Evolutionary conservation across 768 basidiomycete genomes (phyloP).

Genomic region (Dendrothele bispora): DNA sequence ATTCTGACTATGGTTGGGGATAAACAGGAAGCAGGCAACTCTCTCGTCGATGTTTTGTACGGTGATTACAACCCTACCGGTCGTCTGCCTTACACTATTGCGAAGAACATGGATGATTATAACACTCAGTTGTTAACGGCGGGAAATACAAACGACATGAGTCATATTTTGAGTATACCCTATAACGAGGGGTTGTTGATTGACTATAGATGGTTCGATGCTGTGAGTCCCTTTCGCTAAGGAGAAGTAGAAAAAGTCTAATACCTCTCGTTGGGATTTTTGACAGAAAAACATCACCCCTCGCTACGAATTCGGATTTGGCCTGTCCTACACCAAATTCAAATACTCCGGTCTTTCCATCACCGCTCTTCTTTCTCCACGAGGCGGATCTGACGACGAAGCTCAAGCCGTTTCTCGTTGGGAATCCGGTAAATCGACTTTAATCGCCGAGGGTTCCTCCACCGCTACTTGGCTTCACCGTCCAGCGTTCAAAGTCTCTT

Average conservation of each 20-base stretch:
- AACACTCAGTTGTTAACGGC: conserved; percentile 45
- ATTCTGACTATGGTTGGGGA: conserved; percentile 38
- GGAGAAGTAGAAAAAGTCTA: too few relatives aligned
- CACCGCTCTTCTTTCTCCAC: conserved; percentile 36
- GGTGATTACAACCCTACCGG: conserved; percentile 57
- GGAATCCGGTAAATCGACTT: conserved; percentile 58
- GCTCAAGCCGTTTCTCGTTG: too few relatives aligned
- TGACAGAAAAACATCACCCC: conserved; percentile 66
- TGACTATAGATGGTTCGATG: conserved; percentile 74
- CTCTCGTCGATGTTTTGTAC: conserved; percentile 57
- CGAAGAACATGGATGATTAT: conserved; percentile 55
- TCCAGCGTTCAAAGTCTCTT: conserved; percentile 61
- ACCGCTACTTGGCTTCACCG: conserved; percentile 70
- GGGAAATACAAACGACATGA: too few relatives aligned
- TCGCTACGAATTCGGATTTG: conserved; percentile 89
- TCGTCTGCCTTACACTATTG: conserved; percentile 53
- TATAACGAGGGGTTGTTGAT: conserved; percentile 66
- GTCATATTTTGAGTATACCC: conserved; percentile 52
- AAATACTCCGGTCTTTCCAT: conserved; percentile 62
- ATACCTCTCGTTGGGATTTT: conserved; percentile 10
- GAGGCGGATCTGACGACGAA: conserved; percentile 36
- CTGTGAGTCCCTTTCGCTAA: conserved; percentile 42
- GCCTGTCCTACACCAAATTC: conserved; percentile 84
- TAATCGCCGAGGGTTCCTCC: conserved; percentile 56
- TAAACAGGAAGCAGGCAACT: conserved; percentile 59